phyloP scores from a whole-genome alignment of 352 stramenopile genomes.

The Phytophthora hybrid region DNA sequence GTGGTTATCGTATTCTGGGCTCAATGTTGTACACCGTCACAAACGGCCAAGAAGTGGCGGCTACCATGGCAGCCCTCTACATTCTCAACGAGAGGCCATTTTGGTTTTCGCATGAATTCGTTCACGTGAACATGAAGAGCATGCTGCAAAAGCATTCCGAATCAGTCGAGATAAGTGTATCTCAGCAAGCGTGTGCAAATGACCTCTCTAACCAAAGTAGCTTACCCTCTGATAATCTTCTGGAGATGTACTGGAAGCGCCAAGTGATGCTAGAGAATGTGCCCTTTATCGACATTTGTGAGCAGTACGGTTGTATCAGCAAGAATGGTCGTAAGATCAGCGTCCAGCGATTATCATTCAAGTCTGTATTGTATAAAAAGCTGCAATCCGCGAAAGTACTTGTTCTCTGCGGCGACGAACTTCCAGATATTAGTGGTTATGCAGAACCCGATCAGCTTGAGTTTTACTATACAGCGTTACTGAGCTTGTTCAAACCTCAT shows the following conservation, averaged over 20 bases:
- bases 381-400: not conserved
- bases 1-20: not conserved
- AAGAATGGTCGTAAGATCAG: not conserved
- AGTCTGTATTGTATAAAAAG: not conserved
- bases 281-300: conserved; percentile 25
- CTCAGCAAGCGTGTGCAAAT: not conserved
- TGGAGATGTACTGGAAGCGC: conserved; percentile 28
- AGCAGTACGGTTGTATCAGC: conserved; percentile 1
- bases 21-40: not conserved
- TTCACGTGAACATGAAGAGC: not conserved
- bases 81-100: not conserved
- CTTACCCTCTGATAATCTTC: not conserved
- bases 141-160: not conserved
- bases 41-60: not conserved
- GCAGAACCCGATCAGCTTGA: not conserved
- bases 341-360: too few species aligned
- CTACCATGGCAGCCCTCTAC: not conserved
- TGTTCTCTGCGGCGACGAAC: not conserved
- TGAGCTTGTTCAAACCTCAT: conserved; percentile 1
- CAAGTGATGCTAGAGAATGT: not conserved
- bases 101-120: not conserved
- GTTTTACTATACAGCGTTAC: not conserved
- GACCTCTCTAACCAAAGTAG: too few species aligned
- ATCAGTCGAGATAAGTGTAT: not conserved
- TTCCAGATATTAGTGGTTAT: not conserved